A percentile compares a stretch with the other conserved stretches of the same genome.
Evolutionary conservation across 352 stramenopile genomes (phyloP).

Genomic region (Globisporangium cylindrosporum): DNA sequence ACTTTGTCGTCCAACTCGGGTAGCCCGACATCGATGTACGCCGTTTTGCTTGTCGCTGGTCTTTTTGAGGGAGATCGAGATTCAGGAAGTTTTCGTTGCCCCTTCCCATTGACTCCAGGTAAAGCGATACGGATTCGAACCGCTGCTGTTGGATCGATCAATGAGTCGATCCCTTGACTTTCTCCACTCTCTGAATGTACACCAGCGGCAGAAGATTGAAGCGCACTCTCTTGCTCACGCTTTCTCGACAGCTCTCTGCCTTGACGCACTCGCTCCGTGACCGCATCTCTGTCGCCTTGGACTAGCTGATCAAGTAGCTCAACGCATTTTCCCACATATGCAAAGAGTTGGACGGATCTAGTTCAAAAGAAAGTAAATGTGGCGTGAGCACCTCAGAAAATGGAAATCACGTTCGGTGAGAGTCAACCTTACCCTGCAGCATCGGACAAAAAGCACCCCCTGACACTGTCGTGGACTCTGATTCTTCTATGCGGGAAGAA

Average conservation of each 20-base stretch:
- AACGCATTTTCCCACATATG: slow-evolving; percentile 27
- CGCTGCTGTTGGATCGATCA: slow-evolving; percentile 11
- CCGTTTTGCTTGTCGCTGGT: not conserved
- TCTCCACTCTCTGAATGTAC: not conserved
- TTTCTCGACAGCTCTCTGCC: slow-evolving; percentile 26
- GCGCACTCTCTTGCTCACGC: slow-evolving; percentile 10
- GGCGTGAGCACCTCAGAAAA: not conserved
- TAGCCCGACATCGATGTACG: slow-evolving; percentile 2
- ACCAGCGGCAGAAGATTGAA: not conserved
- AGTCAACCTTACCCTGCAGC: slow-evolving; percentile 8
- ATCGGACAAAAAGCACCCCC: slow-evolving; percentile 28
- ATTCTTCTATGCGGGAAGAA: slow-evolving; percentile 55
- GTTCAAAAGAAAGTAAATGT: not conserved
- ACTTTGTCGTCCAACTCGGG: not conserved
- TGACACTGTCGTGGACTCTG: slow-evolving; percentile 33
- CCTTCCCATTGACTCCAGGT: slow-evolving; percentile 25
- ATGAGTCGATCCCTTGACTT: not conserved
- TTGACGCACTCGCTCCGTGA: slow-evolving; percentile 24
- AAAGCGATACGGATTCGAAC: slow-evolving; percentile 42
- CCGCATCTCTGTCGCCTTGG: slow-evolving; percentile 19
- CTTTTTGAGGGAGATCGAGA: slow-evolving; percentile 6
- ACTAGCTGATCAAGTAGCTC: slow-evolving; percentile 32
- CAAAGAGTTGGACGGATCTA: slow-evolving; percentile 30
- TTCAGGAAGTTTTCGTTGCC: not conserved
- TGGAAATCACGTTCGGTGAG: not conserved